Conservation (phyloP, 2,329 filamentous ascomycete species). For the Paraconiothyrium brasiliense region DNA sequence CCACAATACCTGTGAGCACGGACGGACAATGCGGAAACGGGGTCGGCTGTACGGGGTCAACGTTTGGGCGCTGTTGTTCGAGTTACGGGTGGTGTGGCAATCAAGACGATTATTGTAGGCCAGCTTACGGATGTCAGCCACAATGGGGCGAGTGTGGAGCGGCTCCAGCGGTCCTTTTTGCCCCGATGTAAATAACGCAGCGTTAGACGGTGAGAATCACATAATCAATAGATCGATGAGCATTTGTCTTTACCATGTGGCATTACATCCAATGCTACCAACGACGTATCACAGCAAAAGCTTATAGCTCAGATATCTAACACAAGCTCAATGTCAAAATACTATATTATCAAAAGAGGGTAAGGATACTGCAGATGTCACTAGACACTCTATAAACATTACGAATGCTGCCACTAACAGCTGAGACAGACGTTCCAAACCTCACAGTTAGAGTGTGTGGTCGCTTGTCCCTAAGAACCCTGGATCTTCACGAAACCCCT, state of each 20-base stretch:
- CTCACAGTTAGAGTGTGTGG: not conserved
- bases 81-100: slow-evolving; percentile 39
- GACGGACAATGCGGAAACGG: slow-evolving; percentile 40
- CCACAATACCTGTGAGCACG: slow-evolving; percentile 34
- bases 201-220: too few species aligned
- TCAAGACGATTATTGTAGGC: slow-evolving; percentile 32
- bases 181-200: not conserved
- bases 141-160: slow-evolving; percentile 32
- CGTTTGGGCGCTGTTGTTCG: slow-evolving; percentile 38
- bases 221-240: too few species aligned
- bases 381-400: too few species aligned
- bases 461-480: not conserved
- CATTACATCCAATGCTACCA: too few species aligned
- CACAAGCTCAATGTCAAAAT: too few species aligned
- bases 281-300: too few species aligned
- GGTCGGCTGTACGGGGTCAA: slow-evolving; percentile 32
- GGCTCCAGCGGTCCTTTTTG: not conserved
- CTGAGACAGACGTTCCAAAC: not conserved
- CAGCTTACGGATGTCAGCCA: slow-evolving; percentile 32
- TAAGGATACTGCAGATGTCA: too few species aligned
- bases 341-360: too few species aligned
- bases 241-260: too few species aligned
- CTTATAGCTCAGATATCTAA: too few species aligned
- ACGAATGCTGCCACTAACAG: too few species aligned
- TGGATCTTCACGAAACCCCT: slow-evolving; percentile 25